Evolutionary conservation across 371 early-diverging fungal species (phyloP), one percentile per base, ranked within the genome.

Genomic region (Mortierella sp.): DNA sequence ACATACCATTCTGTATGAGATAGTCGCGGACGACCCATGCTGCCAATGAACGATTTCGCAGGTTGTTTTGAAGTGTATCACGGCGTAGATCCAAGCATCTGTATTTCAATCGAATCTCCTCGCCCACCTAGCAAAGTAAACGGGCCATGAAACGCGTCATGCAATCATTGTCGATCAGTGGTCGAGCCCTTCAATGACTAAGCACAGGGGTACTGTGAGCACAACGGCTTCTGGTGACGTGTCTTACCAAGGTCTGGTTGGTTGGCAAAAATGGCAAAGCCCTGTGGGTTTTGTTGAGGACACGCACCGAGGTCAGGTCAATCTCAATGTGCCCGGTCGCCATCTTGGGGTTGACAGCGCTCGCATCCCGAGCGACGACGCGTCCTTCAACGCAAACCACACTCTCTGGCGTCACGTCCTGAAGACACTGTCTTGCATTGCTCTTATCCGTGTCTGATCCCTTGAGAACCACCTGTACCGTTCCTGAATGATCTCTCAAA

Each of bases 41-140:
- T 10, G 87, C 87, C 6, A 72, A n/a, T 3, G 93, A 89, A 26
- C 94, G 83, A 38, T 81, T 67, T 9, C 91, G 89, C 31, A 96
- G 80, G 59, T 95, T 94, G 28, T 79, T 68, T 62, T 95, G 95
- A 14, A 96, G 83, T 45, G 81, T 79, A 9, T 85, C 79, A 30
- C 95, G 84, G n/a, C 97, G 89, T 42, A 96, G 79, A 78, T 95
- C 95, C 27, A 96, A 64, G 58, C 92, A 91, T 18, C 97, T 86
- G 68, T 94, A 83, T 43, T 88, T 88, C 9, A 95, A 80, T 27
- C 96, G 85, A 0, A 87, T 79, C 59, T 94, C 95, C 72, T 96
- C 95, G 67, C 86, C 89, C 13, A 93, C 93, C 89, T 90, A 84
- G 2, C 16, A 19, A 51, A 19, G 7, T 39, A 5, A 54, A 45